Evolutionary conservation across 164 flowering plant species (phyloP).

Genomic region (Sedum album): DNA sequence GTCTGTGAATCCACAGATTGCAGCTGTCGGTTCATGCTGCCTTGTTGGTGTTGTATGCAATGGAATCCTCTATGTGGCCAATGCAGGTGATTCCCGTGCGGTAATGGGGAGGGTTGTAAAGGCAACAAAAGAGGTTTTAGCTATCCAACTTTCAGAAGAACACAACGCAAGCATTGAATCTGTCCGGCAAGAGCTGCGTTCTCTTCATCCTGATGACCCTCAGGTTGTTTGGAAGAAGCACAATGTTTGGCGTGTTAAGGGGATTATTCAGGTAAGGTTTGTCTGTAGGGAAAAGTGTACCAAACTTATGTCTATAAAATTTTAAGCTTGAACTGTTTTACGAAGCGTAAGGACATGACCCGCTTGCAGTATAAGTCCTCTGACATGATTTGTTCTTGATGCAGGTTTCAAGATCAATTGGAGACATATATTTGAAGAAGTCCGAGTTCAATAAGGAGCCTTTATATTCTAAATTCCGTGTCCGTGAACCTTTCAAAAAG

Average conservation of each 20-base stretch:
- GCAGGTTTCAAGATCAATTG: constrained; percentile 1
- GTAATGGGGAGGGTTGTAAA: constrained; percentile 7
- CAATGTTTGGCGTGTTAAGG: constrained; percentile 1
- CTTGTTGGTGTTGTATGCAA: constrained; percentile 4
- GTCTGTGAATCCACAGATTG: constrained; percentile 5
- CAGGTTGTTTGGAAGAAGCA: constrained; percentile 3
- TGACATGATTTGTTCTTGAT: background rate
- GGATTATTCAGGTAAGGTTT: constrained; percentile 4
- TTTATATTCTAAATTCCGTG: constrained; percentile 4
- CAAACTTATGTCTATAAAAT: too few relatives aligned
- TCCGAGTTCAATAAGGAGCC: constrained; percentile 4
- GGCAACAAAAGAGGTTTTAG: constrained; percentile 4
- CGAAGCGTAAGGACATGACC: background rate
- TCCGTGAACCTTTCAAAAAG: constrained; percentile 6
- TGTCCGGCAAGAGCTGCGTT: background rate
- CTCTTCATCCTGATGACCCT: constrained; percentile 6
- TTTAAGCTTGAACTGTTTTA: too few relatives aligned
- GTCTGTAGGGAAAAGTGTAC: background rate
- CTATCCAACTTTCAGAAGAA: background rate
- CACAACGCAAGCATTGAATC: constrained; percentile 3
- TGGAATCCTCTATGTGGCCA: constrained; percentile 1
- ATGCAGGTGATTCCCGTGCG: constrained; percentile 4
- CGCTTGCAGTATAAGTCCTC: background rate
- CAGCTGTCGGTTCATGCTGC: constrained; percentile 3
- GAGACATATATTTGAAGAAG: constrained; percentile 1